Evolutionary conservation across 164 flowering plant genomes (phyloP).

Genomic region (Taxillus chinensis): DNA sequence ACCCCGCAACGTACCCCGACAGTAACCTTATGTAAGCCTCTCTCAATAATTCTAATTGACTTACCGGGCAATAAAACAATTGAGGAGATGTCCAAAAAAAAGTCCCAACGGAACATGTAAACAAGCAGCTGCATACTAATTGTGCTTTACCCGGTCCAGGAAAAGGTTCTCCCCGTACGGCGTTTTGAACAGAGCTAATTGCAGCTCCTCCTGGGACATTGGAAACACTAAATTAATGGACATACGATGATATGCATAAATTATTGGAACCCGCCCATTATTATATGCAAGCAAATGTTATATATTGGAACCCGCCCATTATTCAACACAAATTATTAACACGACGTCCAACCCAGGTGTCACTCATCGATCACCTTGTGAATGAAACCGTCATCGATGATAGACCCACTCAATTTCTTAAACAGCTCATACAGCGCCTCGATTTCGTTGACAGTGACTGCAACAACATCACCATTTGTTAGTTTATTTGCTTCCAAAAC

Average conservation of each 20-base stretch:
- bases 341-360: too few species aligned
- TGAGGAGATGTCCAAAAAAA: too few species aligned
- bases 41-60: too few species aligned
- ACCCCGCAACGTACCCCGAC: too few species aligned
- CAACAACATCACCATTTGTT: conserved; percentile 8
- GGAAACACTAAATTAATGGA: background rate
- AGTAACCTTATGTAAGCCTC: too few species aligned
- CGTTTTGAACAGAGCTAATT: conserved; percentile 50
- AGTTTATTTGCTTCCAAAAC: background rate
- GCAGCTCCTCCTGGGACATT: conserved; percentile 68
- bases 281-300: too few species aligned
- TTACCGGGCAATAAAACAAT: too few species aligned
- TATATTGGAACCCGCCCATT: too few species aligned
- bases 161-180: conserved; percentile 60
- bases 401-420: conserved; percentile 43
- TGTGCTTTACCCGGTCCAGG: conserved; percentile 54
- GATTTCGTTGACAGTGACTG: conserved; percentile 54
- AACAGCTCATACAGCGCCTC: conserved; percentile 57
- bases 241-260: background rate
- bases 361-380: conserved; percentile 44
- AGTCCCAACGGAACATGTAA: too few species aligned
- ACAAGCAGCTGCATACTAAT: too few species aligned
- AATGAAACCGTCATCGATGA: conserved; percentile 49
- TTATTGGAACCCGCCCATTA: too few species aligned
- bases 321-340: too few species aligned